These are phyloP conservation scores for Monosporascus sp. DNA, from an alignment of 2,329 filamentous ascomycete species.

Conservation along the genomic window DNA sequence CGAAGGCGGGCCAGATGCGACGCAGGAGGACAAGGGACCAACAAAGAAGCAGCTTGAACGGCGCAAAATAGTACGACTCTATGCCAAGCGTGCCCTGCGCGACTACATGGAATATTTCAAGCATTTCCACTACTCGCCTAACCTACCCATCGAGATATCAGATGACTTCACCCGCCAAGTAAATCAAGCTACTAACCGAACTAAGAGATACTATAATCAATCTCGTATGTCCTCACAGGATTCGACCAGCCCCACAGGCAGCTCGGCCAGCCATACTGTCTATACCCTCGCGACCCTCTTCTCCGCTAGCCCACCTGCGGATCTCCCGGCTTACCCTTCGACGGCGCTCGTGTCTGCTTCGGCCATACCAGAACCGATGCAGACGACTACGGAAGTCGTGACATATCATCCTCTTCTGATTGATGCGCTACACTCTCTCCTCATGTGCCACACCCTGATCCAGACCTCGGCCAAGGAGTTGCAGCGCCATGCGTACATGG, in stretches of 20 bases:
- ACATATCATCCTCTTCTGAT: slow-evolving; percentile 79
- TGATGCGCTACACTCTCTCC: slow-evolving; percentile 72
- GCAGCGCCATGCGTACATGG: slow-evolving; percentile 76
- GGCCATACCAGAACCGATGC: slow-evolving; percentile 22
- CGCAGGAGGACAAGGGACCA: slow-evolving; percentile 10
- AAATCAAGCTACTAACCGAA: slow-evolving; percentile 42
- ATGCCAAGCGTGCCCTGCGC: slow-evolving; percentile 70
- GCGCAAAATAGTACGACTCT: slow-evolving; percentile 65
- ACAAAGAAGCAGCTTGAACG: slow-evolving; percentile 43
- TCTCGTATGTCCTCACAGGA: slow-evolving; percentile 40
- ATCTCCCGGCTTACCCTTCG: slow-evolving; percentile 63
- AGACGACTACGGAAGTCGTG: slow-evolving; percentile 51
- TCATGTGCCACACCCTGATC: slow-evolving; percentile 73
- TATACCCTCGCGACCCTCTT: slow-evolving; percentile 61
- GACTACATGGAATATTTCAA: slow-evolving; percentile 71
- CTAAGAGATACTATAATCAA: slow-evolving; percentile 23
- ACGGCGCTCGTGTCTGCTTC: slow-evolving; percentile 30
- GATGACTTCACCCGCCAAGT: slow-evolving; percentile 55
- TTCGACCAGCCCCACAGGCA: slow-evolving; percentile 23
- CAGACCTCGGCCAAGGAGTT: slow-evolving; percentile 77
- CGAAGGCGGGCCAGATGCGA: slow-evolving; percentile 3
- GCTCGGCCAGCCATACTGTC: slow-evolving; percentile 30
- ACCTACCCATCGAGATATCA: slow-evolving; percentile 55
- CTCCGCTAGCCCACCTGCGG: slow-evolving; percentile 58
- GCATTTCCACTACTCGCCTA: slow-evolving; percentile 73